Evolutionary conservation across 768 basidiomycete genomes (phyloP).

Genomic region (Tulasnella sp.): DNA sequence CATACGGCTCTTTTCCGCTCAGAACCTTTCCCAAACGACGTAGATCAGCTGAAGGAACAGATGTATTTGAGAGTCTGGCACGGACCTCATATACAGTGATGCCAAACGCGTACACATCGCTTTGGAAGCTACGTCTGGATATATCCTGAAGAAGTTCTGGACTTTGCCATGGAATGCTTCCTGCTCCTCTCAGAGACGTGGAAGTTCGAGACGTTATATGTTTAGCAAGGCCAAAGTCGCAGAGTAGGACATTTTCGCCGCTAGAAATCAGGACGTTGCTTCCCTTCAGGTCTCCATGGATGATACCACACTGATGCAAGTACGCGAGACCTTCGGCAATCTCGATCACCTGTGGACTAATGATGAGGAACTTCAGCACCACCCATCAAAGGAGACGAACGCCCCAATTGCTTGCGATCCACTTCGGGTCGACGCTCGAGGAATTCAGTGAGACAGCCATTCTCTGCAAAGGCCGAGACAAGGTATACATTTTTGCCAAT

Average conservation of each 20-base stretch:
- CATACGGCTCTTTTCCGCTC: too few relatives aligned
- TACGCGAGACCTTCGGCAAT: too few relatives aligned
- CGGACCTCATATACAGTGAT: too few relatives aligned
- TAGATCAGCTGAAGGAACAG: background rate
- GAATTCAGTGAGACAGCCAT: background rate
- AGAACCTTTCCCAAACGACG: background rate
- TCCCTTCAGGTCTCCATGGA: too few relatives aligned
- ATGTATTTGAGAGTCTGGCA: background rate
- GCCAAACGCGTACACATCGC: slow-evolving; percentile 8
- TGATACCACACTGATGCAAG: too few relatives aligned
- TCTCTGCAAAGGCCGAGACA: too few relatives aligned
- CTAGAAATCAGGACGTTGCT: background rate
- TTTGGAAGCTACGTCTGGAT: background rate
- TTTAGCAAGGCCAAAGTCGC: slow-evolving; percentile 6
- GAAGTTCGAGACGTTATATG: too few relatives aligned
- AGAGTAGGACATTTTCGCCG: background rate
- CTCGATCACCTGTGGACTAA: too few relatives aligned
- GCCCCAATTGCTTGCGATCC: background rate
- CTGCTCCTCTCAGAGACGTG: too few relatives aligned
- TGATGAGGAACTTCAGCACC: too few relatives aligned
- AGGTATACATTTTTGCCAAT: background rate
- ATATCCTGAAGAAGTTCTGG: too few relatives aligned
- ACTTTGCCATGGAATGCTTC: too few relatives aligned
- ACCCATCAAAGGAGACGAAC: background rate
- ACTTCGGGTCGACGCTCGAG: background rate